These are phyloP conservation scores for Ocimum tenuiflorum DNA, from an alignment of 257 asterid genomes.

Conservation along the genomic window DNA sequence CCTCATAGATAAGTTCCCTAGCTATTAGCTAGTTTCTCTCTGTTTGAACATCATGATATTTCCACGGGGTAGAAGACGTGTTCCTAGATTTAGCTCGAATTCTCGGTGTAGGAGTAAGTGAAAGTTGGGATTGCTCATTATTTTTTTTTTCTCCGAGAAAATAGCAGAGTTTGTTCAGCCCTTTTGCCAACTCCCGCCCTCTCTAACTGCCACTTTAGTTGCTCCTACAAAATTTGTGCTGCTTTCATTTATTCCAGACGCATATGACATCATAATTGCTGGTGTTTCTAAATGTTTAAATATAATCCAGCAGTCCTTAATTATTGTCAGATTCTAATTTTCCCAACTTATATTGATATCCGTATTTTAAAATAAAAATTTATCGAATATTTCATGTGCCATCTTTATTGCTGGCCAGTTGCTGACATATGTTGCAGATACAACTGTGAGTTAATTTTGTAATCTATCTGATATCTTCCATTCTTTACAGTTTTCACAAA, in stretches of 20 bases:
- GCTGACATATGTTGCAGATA: neutral
- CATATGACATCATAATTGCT: neutral
- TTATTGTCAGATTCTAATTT: neutral
- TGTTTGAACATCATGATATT: neutral
- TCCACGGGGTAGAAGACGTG: neutral
- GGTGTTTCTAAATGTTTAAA: neutral
- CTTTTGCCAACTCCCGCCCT: neutral
- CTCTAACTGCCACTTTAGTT: neutral
- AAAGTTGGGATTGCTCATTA: neutral
- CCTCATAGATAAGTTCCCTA: neutral
- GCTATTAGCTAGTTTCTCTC: neutral
- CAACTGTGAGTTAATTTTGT: neutral
- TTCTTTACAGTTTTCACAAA: conserved; percentile 50
- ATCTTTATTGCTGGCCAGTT: neutral
- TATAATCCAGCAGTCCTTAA: too few species aligned
- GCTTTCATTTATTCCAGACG: neutral
- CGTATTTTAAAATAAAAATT: neutral
- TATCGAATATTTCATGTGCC: neutral
- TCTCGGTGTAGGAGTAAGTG: neutral
- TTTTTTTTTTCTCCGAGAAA: neutral
- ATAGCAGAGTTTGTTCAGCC: neutral
- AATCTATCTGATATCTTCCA: neutral
- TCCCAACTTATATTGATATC: neutral
- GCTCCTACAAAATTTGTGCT: neutral
- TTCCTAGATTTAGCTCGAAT: neutral